These are phyloP conservation scores for Exophiala aquamarina DNA, from an alignment of 2,329 filamentous ascomycete species.

Conservation along the genomic window DNA sequence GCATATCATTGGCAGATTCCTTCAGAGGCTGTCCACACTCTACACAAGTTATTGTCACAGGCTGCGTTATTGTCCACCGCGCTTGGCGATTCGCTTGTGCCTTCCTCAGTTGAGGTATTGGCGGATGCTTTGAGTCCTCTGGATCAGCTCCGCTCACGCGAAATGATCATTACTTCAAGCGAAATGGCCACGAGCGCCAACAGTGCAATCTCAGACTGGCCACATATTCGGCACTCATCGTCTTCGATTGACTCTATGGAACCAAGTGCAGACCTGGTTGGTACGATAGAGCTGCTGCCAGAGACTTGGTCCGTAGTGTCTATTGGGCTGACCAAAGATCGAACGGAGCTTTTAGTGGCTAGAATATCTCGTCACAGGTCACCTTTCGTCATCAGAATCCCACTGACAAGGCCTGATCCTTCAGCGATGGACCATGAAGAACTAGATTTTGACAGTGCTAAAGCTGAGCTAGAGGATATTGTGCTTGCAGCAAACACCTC, in stretches of 20 bases:
- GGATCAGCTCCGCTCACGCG: slow-evolving; percentile 18
- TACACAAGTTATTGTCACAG: slow-evolving; percentile 21
- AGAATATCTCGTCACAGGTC: slow-evolving; percentile 72
- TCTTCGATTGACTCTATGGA: background rate
- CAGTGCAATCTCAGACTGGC: slow-evolving; percentile 11
- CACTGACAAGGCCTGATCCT: slow-evolving; percentile 77
- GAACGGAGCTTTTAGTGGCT: slow-evolving; percentile 84
- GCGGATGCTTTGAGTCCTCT: slow-evolving; percentile 19
- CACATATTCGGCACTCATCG: slow-evolving; percentile 1
- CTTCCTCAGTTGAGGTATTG: slow-evolving; percentile 22
- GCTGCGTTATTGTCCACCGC: slow-evolving; percentile 26
- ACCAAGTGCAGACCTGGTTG: no score
- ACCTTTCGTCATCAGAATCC: slow-evolving; percentile 84
- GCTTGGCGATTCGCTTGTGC: slow-evolving; percentile 20
- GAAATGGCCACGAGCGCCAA: slow-evolving; percentile 14
- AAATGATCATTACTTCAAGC: slow-evolving; percentile 12
- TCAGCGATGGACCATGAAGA: slow-evolving; percentile 77
- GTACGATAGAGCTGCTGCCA: slow-evolving; percentile 81
- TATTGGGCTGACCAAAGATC: slow-evolving; percentile 76
- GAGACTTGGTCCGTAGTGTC: slow-evolving; percentile 81
- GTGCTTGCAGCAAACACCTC: slow-evolving; percentile 79
- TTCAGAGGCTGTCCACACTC: slow-evolving; percentile 20
- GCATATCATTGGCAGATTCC: slow-evolving; percentile 11
- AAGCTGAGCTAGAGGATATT: slow-evolving; percentile 77
- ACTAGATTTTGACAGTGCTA: slow-evolving; percentile 81